Conservation (phyloP, 2,329 filamentous ascomycete species). For the Metarhizium guizhouense region DNA sequence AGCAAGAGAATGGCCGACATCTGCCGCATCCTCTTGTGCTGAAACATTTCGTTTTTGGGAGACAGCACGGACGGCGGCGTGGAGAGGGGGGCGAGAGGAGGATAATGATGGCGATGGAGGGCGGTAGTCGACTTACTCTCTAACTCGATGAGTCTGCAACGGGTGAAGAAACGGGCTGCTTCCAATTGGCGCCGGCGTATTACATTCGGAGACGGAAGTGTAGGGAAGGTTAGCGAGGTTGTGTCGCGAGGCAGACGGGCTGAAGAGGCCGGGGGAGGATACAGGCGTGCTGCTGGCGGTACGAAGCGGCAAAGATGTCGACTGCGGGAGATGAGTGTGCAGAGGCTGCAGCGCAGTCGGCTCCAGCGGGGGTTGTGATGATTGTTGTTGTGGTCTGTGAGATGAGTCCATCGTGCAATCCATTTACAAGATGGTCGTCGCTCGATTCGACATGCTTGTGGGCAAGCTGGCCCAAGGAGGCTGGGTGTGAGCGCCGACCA, state of each 20-base stretch:
- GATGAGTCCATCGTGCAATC: conserved; percentile 10
- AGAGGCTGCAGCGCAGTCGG: conserved; percentile 13
- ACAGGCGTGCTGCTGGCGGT: conserved; percentile 48
- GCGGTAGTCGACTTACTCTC: conserved; percentile 52
- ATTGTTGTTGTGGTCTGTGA: conserved; percentile 4
- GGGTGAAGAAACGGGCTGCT: conserved; percentile 60
- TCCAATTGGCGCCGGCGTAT: conserved; percentile 38
- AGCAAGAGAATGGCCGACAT: not conserved
- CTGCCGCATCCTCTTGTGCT: not conserved
- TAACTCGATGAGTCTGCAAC: conserved; percentile 61
- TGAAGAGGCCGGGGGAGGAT: conserved; percentile 55
- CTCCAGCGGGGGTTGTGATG: conserved; percentile 1
- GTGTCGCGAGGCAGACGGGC: conserved; percentile 36
- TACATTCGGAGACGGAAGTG: conserved; percentile 42
- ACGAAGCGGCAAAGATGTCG: conserved; percentile 33
- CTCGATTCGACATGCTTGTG: conserved; percentile 11
- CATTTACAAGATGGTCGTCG: not conserved
- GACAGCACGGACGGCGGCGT: not conserved
- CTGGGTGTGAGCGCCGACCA: conserved; percentile 5
- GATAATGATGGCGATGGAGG: not conserved
- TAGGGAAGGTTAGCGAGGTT: conserved; percentile 23
- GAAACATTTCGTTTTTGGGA: not conserved
- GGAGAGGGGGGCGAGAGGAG: not conserved
- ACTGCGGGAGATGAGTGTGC: conserved; percentile 23
- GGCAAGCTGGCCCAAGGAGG: conserved; percentile 5